phyloP scores from a whole-genome alignment of 768 basidiomycete genomes.

The Cyathus striatus region DNA sequence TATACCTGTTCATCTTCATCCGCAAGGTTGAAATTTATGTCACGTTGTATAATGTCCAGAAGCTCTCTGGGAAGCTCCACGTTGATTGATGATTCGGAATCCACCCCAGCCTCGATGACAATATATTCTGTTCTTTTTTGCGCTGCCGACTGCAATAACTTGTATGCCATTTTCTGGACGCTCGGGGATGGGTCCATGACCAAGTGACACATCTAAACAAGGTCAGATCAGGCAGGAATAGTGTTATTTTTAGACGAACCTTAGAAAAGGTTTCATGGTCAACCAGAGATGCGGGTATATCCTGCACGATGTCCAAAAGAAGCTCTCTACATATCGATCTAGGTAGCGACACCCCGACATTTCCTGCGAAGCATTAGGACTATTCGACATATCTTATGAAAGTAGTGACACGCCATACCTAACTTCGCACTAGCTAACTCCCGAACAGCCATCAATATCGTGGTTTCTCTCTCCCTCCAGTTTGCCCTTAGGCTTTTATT shows the following conservation, averaged over 20 bases:
- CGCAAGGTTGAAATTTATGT: slow-evolving; percentile 28
- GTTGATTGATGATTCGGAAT: slow-evolving; percentile 50
- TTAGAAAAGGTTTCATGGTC: slow-evolving; percentile 60
- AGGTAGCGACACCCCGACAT: slow-evolving; percentile 41
- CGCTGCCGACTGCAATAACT: slow-evolving; percentile 65
- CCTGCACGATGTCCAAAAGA: slow-evolving; percentile 62
- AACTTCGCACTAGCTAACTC: slow-evolving; percentile 50
- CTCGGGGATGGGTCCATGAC: slow-evolving; percentile 56
- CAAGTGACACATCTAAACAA: slow-evolving; percentile 70
- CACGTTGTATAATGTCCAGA: slow-evolving; percentile 52
- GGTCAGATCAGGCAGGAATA: not conserved
- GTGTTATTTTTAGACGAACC: slow-evolving; percentile 42
- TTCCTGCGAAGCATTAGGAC: slow-evolving; percentile 14
- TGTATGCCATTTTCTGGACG: slow-evolving; percentile 77
- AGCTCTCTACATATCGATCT: slow-evolving; percentile 63
- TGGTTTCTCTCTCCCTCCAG: slow-evolving; percentile 57
- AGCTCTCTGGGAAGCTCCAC: slow-evolving; percentile 65
- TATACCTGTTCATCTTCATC: slow-evolving; percentile 35
- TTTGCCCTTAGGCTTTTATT: slow-evolving; percentile 69
- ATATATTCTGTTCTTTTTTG: slow-evolving; percentile 73
- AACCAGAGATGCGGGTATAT: slow-evolving; percentile 58
- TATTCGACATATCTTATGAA: slow-evolving; percentile 2
- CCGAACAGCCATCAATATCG: slow-evolving; percentile 53
- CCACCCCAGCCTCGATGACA: slow-evolving; percentile 84
- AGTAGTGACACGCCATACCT: slow-evolving; percentile 18